Evolutionary conservation across 257 asterid species (phyloP).

Genomic region (Lycium ferocissimum): DNA sequence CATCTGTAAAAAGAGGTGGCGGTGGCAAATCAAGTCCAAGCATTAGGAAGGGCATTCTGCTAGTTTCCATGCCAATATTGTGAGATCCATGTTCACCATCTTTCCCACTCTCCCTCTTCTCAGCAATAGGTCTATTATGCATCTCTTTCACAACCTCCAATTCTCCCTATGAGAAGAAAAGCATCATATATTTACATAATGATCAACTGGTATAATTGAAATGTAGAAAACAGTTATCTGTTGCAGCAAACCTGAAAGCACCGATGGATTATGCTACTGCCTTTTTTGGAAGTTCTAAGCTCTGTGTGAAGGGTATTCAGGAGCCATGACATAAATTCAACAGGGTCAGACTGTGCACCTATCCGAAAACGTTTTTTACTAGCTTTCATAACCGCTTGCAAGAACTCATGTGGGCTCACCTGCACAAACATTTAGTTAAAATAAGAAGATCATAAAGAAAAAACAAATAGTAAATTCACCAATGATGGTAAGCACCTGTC

Average conservation of each 20-base stretch:
- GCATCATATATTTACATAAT: conserved; percentile 25
- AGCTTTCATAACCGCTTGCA: conserved; percentile 95
- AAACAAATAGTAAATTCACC: neutral
- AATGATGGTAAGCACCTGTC: conserved; percentile 65
- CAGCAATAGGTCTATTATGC: conserved; percentile 52
- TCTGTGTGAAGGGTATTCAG: conserved; percentile 80
- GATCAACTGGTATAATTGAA: neutral
- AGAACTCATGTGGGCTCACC: conserved; percentile 99
- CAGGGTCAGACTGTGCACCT: conserved; percentile 96
- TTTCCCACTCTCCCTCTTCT: conserved; percentile 52
- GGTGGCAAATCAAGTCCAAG: conserved; percentile 99
- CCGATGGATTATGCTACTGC: conserved; percentile 80
- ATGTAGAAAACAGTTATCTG: conserved; percentile 15
- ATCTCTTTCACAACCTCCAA: conserved; percentile 86
- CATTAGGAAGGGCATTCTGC: conserved; percentile 90
- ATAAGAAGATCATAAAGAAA: conserved; percentile 26
- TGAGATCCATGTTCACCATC: conserved; percentile 48
- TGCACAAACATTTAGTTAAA: conserved; percentile 46
- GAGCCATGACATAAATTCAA: conserved; percentile 96
- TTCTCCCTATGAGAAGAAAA: conserved; percentile 72
- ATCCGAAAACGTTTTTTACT: conserved; percentile 87
- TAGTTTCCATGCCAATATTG: conserved; percentile 54
- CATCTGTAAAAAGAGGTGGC: conserved; percentile 91
- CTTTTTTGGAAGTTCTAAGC: conserved; percentile 70
- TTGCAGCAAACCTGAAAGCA: conserved; percentile 81